Conservation (phyloP, 192 early-diverging fungal species). For the Dissophora ornata region DNA sequence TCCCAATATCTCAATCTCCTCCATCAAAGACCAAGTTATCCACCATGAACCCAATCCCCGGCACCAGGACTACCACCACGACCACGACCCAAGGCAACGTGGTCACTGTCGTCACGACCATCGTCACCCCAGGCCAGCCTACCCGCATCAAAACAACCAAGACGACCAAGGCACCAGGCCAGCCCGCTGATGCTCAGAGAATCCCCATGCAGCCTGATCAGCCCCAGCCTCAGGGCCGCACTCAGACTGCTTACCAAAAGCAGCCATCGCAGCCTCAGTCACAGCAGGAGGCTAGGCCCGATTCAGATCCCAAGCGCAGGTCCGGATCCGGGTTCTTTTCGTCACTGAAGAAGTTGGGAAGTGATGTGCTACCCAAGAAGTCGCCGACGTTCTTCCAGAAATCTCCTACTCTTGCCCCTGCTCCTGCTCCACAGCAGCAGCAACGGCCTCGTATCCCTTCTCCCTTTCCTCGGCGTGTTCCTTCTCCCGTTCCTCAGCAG, state of each 20-base stretch:
- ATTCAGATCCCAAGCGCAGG: constrained; percentile 33
- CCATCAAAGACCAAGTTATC: too few relatives aligned
- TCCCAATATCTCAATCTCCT: too few relatives aligned
- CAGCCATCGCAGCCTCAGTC: constrained; percentile 17
- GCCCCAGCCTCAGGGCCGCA: constrained; percentile 32
- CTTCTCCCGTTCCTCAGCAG: constrained; percentile 17
- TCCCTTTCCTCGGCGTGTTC: neutral
- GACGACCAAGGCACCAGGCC: constrained; percentile 34
- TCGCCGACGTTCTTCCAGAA: constrained; percentile 8
- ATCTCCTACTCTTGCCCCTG: neutral
- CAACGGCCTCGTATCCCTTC: neutral
- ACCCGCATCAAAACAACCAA: constrained; percentile 47
- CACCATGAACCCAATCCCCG: constrained; percentile 44
- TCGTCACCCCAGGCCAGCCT: constrained; percentile 45
- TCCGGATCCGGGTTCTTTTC: constrained; percentile 28
- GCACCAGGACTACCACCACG: constrained; percentile 52
- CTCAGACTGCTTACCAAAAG: constrained; percentile 1
- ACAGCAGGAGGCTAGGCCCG: constrained; percentile 11
- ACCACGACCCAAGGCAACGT: constrained; percentile 44
- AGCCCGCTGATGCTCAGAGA: constrained; percentile 8
- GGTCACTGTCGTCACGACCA: constrained; percentile 39
- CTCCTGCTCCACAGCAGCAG: neutral
- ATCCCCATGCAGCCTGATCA: constrained; percentile 17
- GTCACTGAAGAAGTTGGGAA: constrained; percentile 18
- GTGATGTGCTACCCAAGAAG: constrained; percentile 13